Evolutionary conservation across 257 asterid species (phyloP), one percentile per base, ranked within the genome.

Genomic region (Leptodermis oblonga): DNA sequence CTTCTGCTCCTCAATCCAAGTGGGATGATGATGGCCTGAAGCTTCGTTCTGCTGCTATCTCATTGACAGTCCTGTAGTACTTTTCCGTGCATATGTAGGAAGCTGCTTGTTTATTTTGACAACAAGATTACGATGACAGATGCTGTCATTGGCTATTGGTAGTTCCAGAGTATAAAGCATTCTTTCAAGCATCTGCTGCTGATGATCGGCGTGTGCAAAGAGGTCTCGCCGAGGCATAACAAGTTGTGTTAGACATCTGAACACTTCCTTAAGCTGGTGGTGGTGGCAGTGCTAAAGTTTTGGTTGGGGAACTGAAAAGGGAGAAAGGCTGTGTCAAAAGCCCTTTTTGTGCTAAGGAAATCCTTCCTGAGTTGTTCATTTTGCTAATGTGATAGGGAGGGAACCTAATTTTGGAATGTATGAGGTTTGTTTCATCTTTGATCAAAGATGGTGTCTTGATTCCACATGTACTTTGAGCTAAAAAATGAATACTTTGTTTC

Each of bases 31-130:
- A 84, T 34, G 98, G 96, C 39, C 74, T 88, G 59, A 82, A 79
- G 67, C 97, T 90, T 74, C 96, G 97, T 15, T 88, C 98, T 65
- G 95, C 98, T 76, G 98, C 96, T 11, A 85, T 93, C 67, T 93
- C 98, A 4, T 80, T 90, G 30, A 78, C 90, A 20, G 74, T 90
- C 71, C 56, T 84, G 49, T 51, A 67, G 56, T 11, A 54, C n/a
- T 22, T 39, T 51, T 45, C 39, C 23, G 28, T 10, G 13, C 30
- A 11, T 13, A 67, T 51, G 30, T 1, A 34, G 48, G 34, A n/a
- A 23, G 22, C 28, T 49, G 31, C 13, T 61, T 30, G 28, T 33
- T 67, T 30, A 33, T 48, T 37, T 45, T n/a, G 25, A 31, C 23
- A 25, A 22, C n/a, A 46, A 66, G n/a, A 9, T 4, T 46, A 45